Evolutionary conservation across 148 eudicot genomes (phyloP), one percentile per base, ranked within the genome.

Genomic region (Persicaria tinctoria): DNA sequence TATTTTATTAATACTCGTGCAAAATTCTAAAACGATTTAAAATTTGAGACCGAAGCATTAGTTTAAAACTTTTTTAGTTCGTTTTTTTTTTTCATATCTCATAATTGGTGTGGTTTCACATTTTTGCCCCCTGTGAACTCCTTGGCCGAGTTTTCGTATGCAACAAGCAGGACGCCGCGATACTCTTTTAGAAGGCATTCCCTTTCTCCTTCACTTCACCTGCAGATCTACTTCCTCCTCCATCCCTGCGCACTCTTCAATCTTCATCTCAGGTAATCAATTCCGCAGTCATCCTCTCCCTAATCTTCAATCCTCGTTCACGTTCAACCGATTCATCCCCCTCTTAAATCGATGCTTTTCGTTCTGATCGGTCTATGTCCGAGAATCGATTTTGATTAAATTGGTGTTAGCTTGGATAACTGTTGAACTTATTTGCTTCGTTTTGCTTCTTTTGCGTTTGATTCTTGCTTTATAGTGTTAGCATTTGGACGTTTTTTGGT

Each of bases 211-310:
- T 8, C 53, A 59, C 3, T 64, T 64, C 69, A 64, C 69, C 12
- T 47, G 12, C 53, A 14, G 70, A 66, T 66, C 48, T 38, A 13
- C 48, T 66, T 66, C 70, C 44, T 60, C 10, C 14, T 44, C 70
- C 18, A 38, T 14, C 6, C 48, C 70, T 12, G 17, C 70, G 70
- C 47, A 27, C 70, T 41, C 18, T 44, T 66, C 18, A 66, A 41
- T 44, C 70, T 66, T 66, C 70, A 44, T 41, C 46, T 44, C 70
- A 66, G 70, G 70, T 66, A 57, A 57, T 57, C 44, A 18, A 57
- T 57, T 17, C 10, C 63, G 27, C 27, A 1, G 8, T 57, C 1
- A 14, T 66, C 8, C 5, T 41, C 18, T 66, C 48, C 47, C 2
- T 17, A 66, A 13, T 66, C 70, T 17, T 14, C 70, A 66, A 32